Percentiles rank a stretch among this genome's conserved stretches.
Conservation (phyloP, 176 grass and related monocot genomes). For the Leersia perrieri region DNA sequence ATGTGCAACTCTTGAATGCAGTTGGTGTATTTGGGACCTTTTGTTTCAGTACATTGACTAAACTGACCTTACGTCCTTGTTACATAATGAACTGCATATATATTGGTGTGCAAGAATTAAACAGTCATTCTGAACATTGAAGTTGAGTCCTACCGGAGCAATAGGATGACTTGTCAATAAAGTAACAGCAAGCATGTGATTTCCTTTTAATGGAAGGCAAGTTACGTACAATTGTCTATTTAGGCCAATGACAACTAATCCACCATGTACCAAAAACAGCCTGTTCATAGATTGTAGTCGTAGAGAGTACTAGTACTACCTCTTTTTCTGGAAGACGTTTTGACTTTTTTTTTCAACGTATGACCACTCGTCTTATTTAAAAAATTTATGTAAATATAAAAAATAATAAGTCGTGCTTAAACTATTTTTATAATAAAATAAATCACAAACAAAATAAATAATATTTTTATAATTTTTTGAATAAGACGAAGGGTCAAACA, state of each 20-base stretch:
- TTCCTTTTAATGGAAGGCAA: neutral
- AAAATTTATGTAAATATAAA: too few species aligned
- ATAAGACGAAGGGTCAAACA: too few species aligned
- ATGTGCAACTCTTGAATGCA: neutral
- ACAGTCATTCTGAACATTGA: neutral
- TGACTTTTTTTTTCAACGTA: too few species aligned
- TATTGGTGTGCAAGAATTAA: neutral
- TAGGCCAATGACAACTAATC: slow-evolving; percentile 1
- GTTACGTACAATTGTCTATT: slow-evolving; percentile 39
- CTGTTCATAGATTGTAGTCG: slow-evolving; percentile 20
- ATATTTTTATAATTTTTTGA: too few species aligned
- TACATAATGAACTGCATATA: neutral
- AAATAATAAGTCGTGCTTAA: too few species aligned
- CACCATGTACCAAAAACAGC: slow-evolving; percentile 34
- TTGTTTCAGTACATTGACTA: slow-evolving; percentile 26
- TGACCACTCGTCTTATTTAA: too few species aligned
- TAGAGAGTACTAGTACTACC: too few species aligned
- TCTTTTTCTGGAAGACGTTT: too few species aligned
- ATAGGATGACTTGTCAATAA: slow-evolving; percentile 15
- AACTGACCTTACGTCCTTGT: slow-evolving; percentile 12
- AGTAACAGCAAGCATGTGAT: slow-evolving; percentile 12
- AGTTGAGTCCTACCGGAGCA: neutral
- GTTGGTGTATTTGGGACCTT: slow-evolving; percentile 8
- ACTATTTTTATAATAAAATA: too few species aligned
- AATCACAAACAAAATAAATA: too few species aligned